phyloP scores from a whole-genome alignment of 2,329 filamentous ascomycete genomes.

The Coniochaeta sp. region DNA sequence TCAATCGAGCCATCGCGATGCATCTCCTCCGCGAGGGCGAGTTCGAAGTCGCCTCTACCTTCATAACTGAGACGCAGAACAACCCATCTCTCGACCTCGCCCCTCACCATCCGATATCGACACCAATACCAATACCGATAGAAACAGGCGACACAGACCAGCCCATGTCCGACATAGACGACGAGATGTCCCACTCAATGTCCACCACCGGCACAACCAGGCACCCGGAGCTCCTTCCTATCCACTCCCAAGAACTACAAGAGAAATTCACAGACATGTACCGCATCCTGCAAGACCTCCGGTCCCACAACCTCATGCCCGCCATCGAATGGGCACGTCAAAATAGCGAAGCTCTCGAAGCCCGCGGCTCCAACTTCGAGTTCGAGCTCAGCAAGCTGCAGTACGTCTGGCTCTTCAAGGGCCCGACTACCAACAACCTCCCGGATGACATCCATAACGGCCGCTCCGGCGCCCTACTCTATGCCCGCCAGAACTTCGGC shows the following conservation, averaged over 20 bases:
- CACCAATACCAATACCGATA: neutral
- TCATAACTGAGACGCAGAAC: slow-evolving; percentile 62
- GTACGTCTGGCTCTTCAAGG: slow-evolving; percentile 81
- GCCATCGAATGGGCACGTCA: slow-evolving; percentile 81
- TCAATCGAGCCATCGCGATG: slow-evolving; percentile 94
- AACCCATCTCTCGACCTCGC: slow-evolving; percentile 13
- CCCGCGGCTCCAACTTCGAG: slow-evolving; percentile 83
- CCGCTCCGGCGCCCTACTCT: slow-evolving; percentile 59
- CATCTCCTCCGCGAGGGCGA: slow-evolving; percentile 91
- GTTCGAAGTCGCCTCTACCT: slow-evolving; percentile 79
- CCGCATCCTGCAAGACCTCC: slow-evolving; percentile 71
- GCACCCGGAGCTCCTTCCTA: slow-evolving; percentile 37
- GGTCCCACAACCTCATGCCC: slow-evolving; percentile 64
- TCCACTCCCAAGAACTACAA: slow-evolving; percentile 63
- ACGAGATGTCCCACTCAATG: slow-evolving; percentile 18
- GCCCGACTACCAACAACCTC: slow-evolving; percentile 44
- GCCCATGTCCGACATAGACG: slow-evolving; percentile 13
- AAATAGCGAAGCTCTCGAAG: slow-evolving; percentile 65
- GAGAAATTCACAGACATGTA: slow-evolving; percentile 86
- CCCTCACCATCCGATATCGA: neutral
- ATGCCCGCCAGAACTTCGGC: slow-evolving; percentile 67
- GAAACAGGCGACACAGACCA: slow-evolving; percentile 6
- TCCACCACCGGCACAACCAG: slow-evolving; percentile 19
- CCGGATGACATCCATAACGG: slow-evolving; percentile 48
- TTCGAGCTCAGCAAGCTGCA: slow-evolving; percentile 90